phyloP scores from a whole-genome alignment of 2,329 filamentous ascomycete genomes.

The Trematosphaeria pertusa region DNA sequence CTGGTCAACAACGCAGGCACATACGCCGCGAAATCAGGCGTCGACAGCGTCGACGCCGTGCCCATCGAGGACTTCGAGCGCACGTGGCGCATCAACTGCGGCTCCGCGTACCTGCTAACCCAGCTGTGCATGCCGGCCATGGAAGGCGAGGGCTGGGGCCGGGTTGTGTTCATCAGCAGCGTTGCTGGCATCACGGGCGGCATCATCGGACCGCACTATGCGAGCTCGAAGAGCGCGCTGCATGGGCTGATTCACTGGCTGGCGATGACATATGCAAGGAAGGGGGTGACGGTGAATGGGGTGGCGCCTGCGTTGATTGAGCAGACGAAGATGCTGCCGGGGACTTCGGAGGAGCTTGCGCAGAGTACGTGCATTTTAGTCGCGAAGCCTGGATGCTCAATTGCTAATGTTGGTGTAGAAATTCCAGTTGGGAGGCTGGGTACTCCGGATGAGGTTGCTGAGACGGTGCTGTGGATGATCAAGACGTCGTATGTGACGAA shows the following conservation, averaged over 20 bases:
- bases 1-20: constrained; percentile 52
- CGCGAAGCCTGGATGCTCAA: neutral
- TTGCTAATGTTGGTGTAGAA: constrained; percentile 24
- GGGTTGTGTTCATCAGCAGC: constrained; percentile 48
- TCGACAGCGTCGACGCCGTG: constrained; percentile 40
- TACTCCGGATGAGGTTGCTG: constrained; percentile 55
- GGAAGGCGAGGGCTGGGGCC: constrained; percentile 45
- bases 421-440: constrained; percentile 56
- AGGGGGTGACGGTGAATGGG: constrained; percentile 57
- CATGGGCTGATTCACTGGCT: constrained; percentile 58
- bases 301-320: constrained; percentile 58
- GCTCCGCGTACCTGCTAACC: constrained; percentile 44
- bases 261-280: constrained; percentile 50
- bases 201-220: constrained; percentile 51
- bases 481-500: constrained; percentile 57
- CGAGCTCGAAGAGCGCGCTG: constrained; percentile 51
- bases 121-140: constrained; percentile 49
- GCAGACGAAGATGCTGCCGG: constrained; percentile 54
- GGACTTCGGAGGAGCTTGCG: constrained; percentile 42
- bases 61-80: constrained; percentile 46
- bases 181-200: constrained; percentile 51
- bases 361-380: constrained; percentile 28
- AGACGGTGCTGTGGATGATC: constrained; percentile 57
- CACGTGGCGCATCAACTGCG: constrained; percentile 49
- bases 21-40: constrained; percentile 27